Evolutionary conservation across 495 filamentous ascomycete genomes (phyloP).

Genomic region (Aspergillus funiculosus): DNA sequence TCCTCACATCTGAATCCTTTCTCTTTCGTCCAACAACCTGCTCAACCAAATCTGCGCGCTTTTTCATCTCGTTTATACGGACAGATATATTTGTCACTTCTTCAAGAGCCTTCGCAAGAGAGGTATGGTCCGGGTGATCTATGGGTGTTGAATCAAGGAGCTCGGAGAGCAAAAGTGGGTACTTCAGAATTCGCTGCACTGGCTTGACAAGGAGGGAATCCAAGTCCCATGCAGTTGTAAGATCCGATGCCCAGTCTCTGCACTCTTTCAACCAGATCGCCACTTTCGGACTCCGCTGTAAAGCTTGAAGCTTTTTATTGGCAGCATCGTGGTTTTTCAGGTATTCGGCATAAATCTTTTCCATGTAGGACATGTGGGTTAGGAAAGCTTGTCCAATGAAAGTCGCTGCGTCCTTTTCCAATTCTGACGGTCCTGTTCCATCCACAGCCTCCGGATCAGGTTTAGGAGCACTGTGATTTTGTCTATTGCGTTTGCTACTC

Average conservation of each 20-base stretch:
- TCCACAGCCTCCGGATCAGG: conserved; percentile 31
- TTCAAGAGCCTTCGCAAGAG: conserved; percentile 56
- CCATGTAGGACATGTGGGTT: conserved; percentile 67
- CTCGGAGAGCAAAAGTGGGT: conserved; percentile 74
- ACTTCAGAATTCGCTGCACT: conserved; percentile 85
- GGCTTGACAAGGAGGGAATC: conserved; percentile 94
- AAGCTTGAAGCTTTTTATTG: conserved; percentile 64
- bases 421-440: conserved; percentile 43
- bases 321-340: conserved; percentile 82
- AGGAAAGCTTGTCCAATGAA: conserved; percentile 74
- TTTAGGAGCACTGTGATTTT: conserved; percentile 32
- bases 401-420: conserved; percentile 71
- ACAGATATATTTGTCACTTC: conserved; percentile 65
- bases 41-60: conserved; percentile 80
- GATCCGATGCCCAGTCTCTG: conserved; percentile 74
- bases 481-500: conserved; percentile 48
- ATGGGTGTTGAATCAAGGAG: conserved; percentile 71
- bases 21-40: conserved; percentile 81
- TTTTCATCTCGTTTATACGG: conserved; percentile 89
- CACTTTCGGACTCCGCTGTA: conserved; percentile 69
- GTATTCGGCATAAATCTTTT: conserved; percentile 78
- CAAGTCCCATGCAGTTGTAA: conserved; percentile 89
- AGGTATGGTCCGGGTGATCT: conserved; percentile 73
- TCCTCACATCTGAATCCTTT: conserved; percentile 82
- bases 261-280: conserved; percentile 90